Base-by-base conservation (phyloP, 2,329 filamentous ascomycete genomes). In the Esteya vermicola region DNA sequence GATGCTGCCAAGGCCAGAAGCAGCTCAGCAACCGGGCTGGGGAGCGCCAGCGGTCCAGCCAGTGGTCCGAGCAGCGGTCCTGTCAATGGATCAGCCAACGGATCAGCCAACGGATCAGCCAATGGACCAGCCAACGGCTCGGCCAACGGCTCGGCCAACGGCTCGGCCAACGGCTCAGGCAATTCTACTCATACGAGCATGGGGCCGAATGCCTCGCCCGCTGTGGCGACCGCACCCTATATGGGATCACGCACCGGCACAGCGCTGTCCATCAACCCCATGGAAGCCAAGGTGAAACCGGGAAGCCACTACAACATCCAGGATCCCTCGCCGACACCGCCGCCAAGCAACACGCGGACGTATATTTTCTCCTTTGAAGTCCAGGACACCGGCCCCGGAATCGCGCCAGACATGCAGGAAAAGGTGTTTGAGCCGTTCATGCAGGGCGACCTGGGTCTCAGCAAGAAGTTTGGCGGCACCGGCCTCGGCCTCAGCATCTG, bases 341-440 rank as follows among this genome's bases (percentile, higher is more conserved):
- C 81, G 10, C 78, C 79, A 3, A 50, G 65, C 0, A 68, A 70
- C 43, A 73, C 80, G 12, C 78, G 71, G 53, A 70, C 72, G n/a
- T 72, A 83, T 40, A 54, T 76, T 9, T 93, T 93, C 50, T 82
- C 93, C 52, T 93, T 94, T 45, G 82, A 93, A 54, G 85, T 94
- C 1, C 71, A 85, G 53, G 88, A 95, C 49, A 89, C 79, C 1
- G 88, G 88, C 0, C 86, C 85, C 1, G 88, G 88, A 22, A 93
- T 94, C 41, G 75, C 85, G 0, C 72, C 78, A 7, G 64, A 80
- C 47, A 73, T 93, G 57, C 85, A 86, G 50, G 67, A 83, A 42
- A 79, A 79, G 48, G 85, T 95, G 9, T 95, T 95, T 54, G 88
- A 94, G 56, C 88, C 88, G 1, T 95, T 95, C 53, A 83, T 94